These are phyloP conservation scores for Stephania cephalantha DNA, from an alignment of 164 flowering plant genomes.

Conservation along the genomic window DNA sequence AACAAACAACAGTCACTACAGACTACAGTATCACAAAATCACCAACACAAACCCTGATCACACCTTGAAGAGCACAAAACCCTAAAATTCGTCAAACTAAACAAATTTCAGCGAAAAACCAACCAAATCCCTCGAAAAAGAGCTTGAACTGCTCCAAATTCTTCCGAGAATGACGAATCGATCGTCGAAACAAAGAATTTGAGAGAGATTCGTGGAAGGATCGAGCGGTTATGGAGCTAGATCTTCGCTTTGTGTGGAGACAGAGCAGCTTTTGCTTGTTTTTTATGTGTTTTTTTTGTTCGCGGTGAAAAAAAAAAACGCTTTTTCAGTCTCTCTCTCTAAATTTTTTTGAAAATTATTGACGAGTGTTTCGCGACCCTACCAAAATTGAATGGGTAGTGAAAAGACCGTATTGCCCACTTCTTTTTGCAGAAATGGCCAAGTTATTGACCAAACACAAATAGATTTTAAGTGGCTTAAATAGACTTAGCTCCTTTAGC, in stretches of 20 bases:
- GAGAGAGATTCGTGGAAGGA: conserved; percentile 5
- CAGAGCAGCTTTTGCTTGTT: conserved; percentile 11
- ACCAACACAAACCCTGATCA: not conserved
- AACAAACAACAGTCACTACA: not conserved
- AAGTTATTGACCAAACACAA: not conserved
- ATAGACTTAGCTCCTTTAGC: too few relatives aligned
- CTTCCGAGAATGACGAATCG: not conserved
- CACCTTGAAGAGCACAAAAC: not conserved
- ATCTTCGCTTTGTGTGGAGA: conserved; percentile 15
- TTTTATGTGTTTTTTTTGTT: not conserved
- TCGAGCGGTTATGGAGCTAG: not conserved
- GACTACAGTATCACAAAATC: not conserved
- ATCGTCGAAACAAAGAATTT: not conserved
- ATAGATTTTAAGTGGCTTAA: too few relatives aligned
- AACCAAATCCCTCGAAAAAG: not conserved
- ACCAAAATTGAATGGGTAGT: not conserved
- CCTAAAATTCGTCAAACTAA: not conserved
- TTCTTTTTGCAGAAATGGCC: not conserved
- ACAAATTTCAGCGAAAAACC: not conserved
- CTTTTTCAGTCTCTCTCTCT: not conserved
- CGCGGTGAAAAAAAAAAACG: not conserved
- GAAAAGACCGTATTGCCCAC: not conserved
- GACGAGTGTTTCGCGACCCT: not conserved
- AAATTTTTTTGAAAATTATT: conserved; percentile 1
- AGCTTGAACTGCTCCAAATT: not conserved